Base-by-base conservation (phyloP, 805 yeast genomes). In the Kodamaea kaohsiungensis region DNA sequence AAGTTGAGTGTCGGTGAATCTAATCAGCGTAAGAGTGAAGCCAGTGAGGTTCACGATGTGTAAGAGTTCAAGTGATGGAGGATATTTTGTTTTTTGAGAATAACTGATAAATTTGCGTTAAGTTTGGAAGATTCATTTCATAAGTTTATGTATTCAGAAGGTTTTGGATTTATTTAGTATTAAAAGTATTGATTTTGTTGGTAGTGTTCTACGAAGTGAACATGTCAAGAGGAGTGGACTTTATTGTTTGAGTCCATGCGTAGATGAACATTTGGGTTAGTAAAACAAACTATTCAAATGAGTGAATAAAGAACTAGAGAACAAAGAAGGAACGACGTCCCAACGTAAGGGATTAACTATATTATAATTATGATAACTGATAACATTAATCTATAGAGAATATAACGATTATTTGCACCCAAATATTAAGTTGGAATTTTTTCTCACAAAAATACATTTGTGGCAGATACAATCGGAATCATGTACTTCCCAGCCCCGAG, bases 131-230 rank as follows among this genome's bases (percentile, higher is more conserved):
- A 46, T 27, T 46, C 39, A 46, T 19, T 27, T 18, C 18, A 19
- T 25, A 19, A 9, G 17, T 46, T 16, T 27, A 16, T 46, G 17
- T 46, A 13, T 16, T 46, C 25, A 22, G 27, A 25, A 9, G 27
- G 25, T 22, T 27, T 27, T 46, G 16, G 37, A 12, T 25, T 22
- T 46, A 46, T 33, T 12, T 33, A 16, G 27, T 38, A 48, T 38
- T 48, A 19, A 48, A 40, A n/a, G 38, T 37, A 45, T 43, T 40
- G 45, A 40, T 40, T 40, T 38, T n/a, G 16, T 40, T 12, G 45
- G 45, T 39, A 7, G 45, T 40, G 17, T 13, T n/a, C 10, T n/a
- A 16, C 5, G 25, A 3, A 9, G 4, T 40, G 17, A 12, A 7
- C 22, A 7, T 15, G 25, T 17, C 10, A 30, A 9, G 35, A 12